Evolutionary conservation across 2,329 filamentous ascomycete genomes (phyloP).

Genomic region (Fonsecaea pugnacius): DNA sequence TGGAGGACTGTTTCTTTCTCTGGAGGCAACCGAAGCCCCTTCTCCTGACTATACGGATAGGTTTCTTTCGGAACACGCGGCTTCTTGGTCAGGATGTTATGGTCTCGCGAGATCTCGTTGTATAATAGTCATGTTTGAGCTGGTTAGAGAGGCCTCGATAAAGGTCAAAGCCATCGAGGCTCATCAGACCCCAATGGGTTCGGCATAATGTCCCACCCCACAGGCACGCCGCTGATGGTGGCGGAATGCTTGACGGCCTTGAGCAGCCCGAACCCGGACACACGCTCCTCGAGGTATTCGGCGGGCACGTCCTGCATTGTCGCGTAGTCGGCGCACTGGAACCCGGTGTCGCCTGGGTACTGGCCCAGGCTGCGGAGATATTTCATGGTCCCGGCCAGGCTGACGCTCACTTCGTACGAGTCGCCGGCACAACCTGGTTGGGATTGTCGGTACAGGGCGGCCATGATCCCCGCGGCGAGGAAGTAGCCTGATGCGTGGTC

Average conservation of each 20-base stretch:
- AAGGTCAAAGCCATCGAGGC: constrained; percentile 20
- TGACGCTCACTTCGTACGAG: constrained; percentile 59
- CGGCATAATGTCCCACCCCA: constrained; percentile 59
- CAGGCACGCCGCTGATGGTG: constrained; percentile 49
- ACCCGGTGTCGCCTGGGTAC: constrained; percentile 51
- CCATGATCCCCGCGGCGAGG: constrained; percentile 58
- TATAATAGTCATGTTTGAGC: not conserved
- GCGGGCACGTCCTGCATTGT: constrained; percentile 41
- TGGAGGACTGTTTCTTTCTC: too few relatives aligned
- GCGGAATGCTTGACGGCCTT: constrained; percentile 56
- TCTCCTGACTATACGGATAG: too few relatives aligned
- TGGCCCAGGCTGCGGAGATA: constrained; percentile 62
- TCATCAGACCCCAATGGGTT: constrained; percentile 55
- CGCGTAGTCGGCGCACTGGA: constrained; percentile 45
- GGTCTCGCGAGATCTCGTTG: too few relatives aligned
- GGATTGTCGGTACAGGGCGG: constrained; percentile 56
- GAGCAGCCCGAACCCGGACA: constrained; percentile 54
- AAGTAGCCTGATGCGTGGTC: constrained; percentile 63
- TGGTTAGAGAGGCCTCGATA: not conserved
- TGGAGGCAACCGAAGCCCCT: too few relatives aligned
- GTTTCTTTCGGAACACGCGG: too few relatives aligned
- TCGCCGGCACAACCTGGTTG: constrained; percentile 54
- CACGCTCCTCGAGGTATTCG: constrained; percentile 50
- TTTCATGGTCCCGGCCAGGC: constrained; percentile 60
- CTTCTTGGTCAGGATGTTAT: too few relatives aligned